phyloP scores from a whole-genome alignment of 208 protist genomes.

The Leishmania lainsoni region DNA sequence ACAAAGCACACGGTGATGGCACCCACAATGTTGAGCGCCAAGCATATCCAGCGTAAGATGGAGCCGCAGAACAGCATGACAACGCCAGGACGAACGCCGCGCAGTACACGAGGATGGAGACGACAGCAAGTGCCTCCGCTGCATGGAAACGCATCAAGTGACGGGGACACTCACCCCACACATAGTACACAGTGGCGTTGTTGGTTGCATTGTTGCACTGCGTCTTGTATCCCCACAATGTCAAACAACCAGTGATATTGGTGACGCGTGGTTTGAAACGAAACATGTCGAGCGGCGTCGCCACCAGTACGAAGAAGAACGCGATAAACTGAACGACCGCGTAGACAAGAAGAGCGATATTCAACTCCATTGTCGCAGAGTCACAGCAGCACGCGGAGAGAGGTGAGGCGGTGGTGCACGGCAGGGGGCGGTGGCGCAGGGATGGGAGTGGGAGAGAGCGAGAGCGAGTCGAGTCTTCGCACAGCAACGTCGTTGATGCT shows the following conservation, averaged over 20 bases:
- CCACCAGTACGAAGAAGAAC: conserved; percentile 53
- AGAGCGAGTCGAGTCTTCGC: not conserved
- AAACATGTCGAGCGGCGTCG: conserved; percentile 22
- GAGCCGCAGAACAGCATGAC: conserved; percentile 33
- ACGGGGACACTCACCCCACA: no score
- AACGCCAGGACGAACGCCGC: conserved; percentile 24
- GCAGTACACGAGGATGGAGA: conserved; percentile 27
- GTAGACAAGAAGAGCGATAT: conserved; percentile 50
- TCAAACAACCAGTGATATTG: no score
- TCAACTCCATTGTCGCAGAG: not conserved
- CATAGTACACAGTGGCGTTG: no score
- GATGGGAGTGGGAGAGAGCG: no score
- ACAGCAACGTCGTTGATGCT: no score
- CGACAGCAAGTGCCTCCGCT: conserved; percentile 47
- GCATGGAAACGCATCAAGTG: no score
- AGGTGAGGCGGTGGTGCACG: not conserved
- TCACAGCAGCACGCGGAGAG: not conserved
- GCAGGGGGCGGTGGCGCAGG: no score
- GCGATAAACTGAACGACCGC: conserved; percentile 40
- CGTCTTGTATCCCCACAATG: no score
- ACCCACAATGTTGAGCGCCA: not conserved
- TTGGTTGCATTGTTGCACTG: no score
- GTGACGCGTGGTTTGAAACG: no score
- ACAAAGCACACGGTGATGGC: conserved; percentile 8
- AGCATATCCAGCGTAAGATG: not conserved